Evolutionary conservation across 208 protist genomes (phyloP), one percentile per base, ranked within the genome.

Genomic region (Herpetomonas tarakana): DNA sequence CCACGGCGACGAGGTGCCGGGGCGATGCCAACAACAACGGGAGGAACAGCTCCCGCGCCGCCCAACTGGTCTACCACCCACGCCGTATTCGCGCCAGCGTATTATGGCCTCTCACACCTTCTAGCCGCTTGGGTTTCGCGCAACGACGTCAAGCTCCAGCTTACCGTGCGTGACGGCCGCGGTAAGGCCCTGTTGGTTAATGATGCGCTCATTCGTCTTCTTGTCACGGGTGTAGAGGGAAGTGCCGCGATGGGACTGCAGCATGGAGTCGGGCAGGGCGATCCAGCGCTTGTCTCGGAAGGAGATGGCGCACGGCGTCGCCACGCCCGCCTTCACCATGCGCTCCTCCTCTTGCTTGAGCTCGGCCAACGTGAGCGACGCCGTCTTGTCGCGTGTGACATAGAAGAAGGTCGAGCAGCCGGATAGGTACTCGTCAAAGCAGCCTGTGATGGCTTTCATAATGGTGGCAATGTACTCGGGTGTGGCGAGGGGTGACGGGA

Each of bases 221-320:
- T 26, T 12, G 46, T 84, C 75, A 0, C 58, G 54, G 1, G 58
- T 55, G 57, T 86, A 93, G 19, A 92, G 68, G 2, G 54, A 50
- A 27, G 14, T 46, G 1, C 24, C n/a, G 18, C 57, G 54, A 1
- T 66, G 27, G 12, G 21, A 24, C 21, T 80, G 76, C 9, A 80
- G 65, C 16, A 71, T 62, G 2, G 65, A 58, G 30, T 89, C 81
- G 19, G 71, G 74, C 54, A 90, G 58, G 19, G 52, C 3, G 1
- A 88, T 62, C 84, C 78, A 94, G 24, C 81, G 81, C 7, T 49
- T 69, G 54, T 88, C 81, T 0, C 68, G 46, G 21, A 83, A 76
- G 24, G 60, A 47, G 1, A 85, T 14, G 2, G 39, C 49, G 47
- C 64, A 26, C 51, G 22, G 30, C 28, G 62, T 3, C 46, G 58